Conservation (phyloP, 1,139 yeast genomes). For the Lodderomyces elongisporus region DNA sequence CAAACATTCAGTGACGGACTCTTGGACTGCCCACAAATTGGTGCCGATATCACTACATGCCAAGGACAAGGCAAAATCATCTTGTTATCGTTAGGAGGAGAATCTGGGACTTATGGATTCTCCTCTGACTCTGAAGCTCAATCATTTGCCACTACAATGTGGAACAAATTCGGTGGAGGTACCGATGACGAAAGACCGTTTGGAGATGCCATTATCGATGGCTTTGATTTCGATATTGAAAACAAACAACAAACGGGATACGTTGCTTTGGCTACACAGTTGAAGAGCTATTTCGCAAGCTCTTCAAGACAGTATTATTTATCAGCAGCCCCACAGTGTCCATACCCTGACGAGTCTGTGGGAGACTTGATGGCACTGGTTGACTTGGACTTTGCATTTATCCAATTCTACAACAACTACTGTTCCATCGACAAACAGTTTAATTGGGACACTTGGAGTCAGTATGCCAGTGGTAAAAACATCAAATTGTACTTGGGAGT, state of each 20-base stretch:
- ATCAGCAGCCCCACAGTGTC: conserved; percentile 92
- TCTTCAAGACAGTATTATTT: conserved; percentile 60
- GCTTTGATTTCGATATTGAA: conserved; percentile 39
- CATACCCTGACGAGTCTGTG: conserved; percentile 74
- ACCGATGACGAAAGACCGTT: conserved; percentile 60
- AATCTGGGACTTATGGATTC: conserved; percentile 70
- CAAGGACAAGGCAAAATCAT: conserved; percentile 63
- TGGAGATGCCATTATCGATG: conserved; percentile 40
- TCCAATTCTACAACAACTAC: conserved; percentile 87
- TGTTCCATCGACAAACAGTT: conserved; percentile 42
- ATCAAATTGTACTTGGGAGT: conserved; percentile 26
- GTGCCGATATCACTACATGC: conserved; percentile 66
- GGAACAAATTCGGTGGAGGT: conserved; percentile 86
- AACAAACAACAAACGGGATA: conserved; percentile 46
- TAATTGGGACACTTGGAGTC: conserved; percentile 25
- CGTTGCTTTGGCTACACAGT: conserved; percentile 51
- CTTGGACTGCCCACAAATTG: conserved; percentile 56
- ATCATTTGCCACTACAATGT: conserved; percentile 63
- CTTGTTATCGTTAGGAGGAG: conserved; percentile 78
- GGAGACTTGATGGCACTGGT: conserved; percentile 59
- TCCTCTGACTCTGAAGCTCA: conserved; percentile 53
- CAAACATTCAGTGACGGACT: conserved; percentile 49
- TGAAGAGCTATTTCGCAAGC: conserved; percentile 47
- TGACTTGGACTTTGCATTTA: conserved; percentile 70
- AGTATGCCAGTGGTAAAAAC: conserved; percentile 19